phyloP scores from a whole-genome alignment of 768 basidiomycete genomes.

The Daedalea quercina region DNA sequence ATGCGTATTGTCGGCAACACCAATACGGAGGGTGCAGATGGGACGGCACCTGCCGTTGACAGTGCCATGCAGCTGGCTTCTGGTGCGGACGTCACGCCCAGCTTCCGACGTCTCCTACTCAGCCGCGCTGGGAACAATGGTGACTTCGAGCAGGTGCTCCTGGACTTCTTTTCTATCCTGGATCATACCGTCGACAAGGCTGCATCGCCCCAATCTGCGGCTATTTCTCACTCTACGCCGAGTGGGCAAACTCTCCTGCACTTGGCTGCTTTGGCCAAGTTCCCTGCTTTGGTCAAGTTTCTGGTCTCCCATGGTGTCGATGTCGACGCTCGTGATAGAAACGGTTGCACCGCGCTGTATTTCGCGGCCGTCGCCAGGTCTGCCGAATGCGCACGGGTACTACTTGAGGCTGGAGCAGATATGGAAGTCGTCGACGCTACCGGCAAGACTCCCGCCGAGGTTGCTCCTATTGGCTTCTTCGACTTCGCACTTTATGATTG shows the following conservation, averaged over 20 bases:
- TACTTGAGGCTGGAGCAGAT: slow-evolving; percentile 80
- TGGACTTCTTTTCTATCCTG: slow-evolving; percentile 76
- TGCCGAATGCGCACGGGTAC: slow-evolving; percentile 51
- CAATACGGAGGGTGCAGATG: slow-evolving; percentile 42
- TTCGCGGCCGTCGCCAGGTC: slow-evolving; percentile 70
- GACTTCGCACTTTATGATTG: slow-evolving; percentile 25
- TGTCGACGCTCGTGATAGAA: slow-evolving; percentile 78
- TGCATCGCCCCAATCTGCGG: slow-evolving; percentile 38
- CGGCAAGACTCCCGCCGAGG: slow-evolving; percentile 66
- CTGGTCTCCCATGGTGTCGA: slow-evolving; percentile 70
- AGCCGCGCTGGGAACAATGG: slow-evolving; percentile 45
- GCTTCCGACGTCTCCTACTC: slow-evolving; percentile 53
- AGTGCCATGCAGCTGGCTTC: slow-evolving; percentile 49
- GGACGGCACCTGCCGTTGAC: slow-evolving; percentile 7
- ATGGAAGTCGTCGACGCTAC: slow-evolving; percentile 64
- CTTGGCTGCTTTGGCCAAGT: slow-evolving; percentile 75
- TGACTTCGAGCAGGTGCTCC: slow-evolving; percentile 65
- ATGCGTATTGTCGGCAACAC: slow-evolving; percentile 84
- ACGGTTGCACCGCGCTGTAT: slow-evolving; percentile 87
- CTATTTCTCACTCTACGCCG: slow-evolving; percentile 65
- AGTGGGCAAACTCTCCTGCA: slow-evolving; percentile 87
- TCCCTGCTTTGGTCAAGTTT: slow-evolving; percentile 61
- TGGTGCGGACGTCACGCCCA: slow-evolving; percentile 35
- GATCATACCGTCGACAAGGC: slow-evolving; percentile 53
- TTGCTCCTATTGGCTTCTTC: slow-evolving; percentile 41